Evolutionary conservation across 2,329 filamentous ascomycete species (phyloP), one percentile per base, ranked within the genome.

Genomic region (Mycosphaerella sp.): DNA sequence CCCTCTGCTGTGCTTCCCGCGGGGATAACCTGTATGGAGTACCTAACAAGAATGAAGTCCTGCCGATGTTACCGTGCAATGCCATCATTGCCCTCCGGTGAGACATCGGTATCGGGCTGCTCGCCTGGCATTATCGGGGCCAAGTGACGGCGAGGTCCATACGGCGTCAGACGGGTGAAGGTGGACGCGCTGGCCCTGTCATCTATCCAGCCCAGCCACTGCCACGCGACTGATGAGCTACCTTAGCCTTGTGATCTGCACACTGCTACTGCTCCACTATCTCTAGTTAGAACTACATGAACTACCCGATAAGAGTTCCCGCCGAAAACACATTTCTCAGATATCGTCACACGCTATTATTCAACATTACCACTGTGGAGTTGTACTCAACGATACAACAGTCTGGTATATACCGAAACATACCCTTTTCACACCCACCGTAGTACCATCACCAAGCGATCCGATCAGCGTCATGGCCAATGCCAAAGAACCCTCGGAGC

Each of bases 401-500:
- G 29, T 21, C 21, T 3, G 2, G 21, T 23, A 11, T n/a, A 23
- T 6, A 34, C 7, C 17, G 12, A 48, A 26, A 29, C 38, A 29
- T 38, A 38, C 32, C 45, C 21, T 21, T 48, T 29, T 26, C 32
- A 44, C 39, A 17, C 38, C 45, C 21, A 21, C 21, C 21, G 21
- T 21, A 21, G 45, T 26, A 40, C n/a, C 40, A 34, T 21, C 46
- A 41, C 34, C 39, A 23, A 12, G 6, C n/a, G 44, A 26, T 7
- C 26, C 49, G 40, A 55, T 42, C 48, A 43, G 23, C 56, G 64
- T 39, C 39, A 71, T 70, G 69, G 53, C 66, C 42, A 67, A 68
- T 56, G 60, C 60, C 38, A 66, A 70, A 53, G 67, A 71, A 44
- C 62, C 66, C 36, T 57, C 64, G 38, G 48, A 67, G 54, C 70